Base-by-base conservation (phyloP, 2,329 filamentous ascomycete species). In the Nigrospora oryzae region DNA sequence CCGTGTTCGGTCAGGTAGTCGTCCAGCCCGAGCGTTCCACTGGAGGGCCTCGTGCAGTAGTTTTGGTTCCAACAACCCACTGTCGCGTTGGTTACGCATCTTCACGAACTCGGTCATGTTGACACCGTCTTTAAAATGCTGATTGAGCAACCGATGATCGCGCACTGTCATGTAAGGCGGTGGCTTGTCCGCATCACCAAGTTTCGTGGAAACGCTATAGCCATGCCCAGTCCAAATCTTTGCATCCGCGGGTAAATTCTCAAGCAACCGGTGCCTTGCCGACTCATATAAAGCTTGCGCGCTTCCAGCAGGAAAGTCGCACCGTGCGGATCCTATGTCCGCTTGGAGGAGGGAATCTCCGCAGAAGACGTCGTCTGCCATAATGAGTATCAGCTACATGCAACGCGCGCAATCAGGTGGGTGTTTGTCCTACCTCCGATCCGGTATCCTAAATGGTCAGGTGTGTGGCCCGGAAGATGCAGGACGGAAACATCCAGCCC, bases 391-490 rank as follows among this genome's bases (percentile, higher is more conserved):
- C 19, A 23, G 19, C 19, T 23, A 23, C 19, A 23, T 23, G 19
- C 19, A 23, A 23, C 19, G 19, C 19, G 19, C 19, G 19, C 19
- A 23, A 23, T 23, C 19, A 23, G 19, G 19, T 23, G 19, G 19
- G 19, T 23, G 19, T 23, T 23, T 23, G 19, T 23, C 19, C 58
- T 63, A 66, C 40, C n/a, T 19, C 73, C 75, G 42, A 82, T 70
- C 33, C 62, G 58, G 48, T 83, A 84, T 0, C 77, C 79, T 13
- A 79, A 53, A 44, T 82, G 77, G 49, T 83, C 79, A 0, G 77
- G 75, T 0, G 77, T 81, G 50, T 83, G 77, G 0, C 78, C 79
- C 0, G 78, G 77, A 0, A 83, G 68, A 51, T 81, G 71, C 0
- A 82, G 55, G 0, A 69, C 75, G 2, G 56, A 62, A 1, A 61